Evolutionary conservation across 345 rosid genomes (phyloP), one percentile per base, ranked within the genome.

Genomic region (Euphorbia lathyris): DNA sequence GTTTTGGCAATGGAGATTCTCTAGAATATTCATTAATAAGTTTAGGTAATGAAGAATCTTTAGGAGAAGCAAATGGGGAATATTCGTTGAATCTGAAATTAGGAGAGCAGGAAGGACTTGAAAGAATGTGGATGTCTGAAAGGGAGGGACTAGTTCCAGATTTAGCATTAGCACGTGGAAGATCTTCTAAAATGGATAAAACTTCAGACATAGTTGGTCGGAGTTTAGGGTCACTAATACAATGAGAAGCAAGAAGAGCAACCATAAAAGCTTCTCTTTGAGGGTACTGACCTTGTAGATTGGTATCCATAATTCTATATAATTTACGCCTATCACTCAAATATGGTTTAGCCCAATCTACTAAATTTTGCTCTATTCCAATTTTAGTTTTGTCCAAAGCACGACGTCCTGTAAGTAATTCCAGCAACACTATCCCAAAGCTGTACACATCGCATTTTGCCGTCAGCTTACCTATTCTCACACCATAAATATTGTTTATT

Each of bases 201-300:
- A 91, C 88, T 63, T 84, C 88, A 9, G 87, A 65, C 96, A 92
- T 92, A 48, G 78, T 64, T 7, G 97, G 97, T n/a, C 93, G 83
- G 60, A 63, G 69, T 81, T 88, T 86, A 70, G 92, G 90, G 40
- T 87, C 87, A 1, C 81, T 70, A 14, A 83, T 78, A 66, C 97
- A 92, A 51, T 78, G 83, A 58, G 81, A 74, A 43, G 96, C 96
- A 27, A 92, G 85, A 42, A 58, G 23, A 11, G 88, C 88, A 53
- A 86, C 84, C 77, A 80, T 59, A 47, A 43, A 82, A 47, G 96
- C 93, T 58, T 81, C 90, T 71, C 71, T 87, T 38, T 80, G 83
- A 50, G 93, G 84, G 66, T 89, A 89, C 60, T 86, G 87, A 5
- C 93, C 76, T 69, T 72, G 40, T 69, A 72, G 29, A 22, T 29